These are phyloP conservation scores for Hanseniaspora uvarum DNA, from an alignment of 1,139 yeast genomes.

Conservation along the genomic window DNA sequence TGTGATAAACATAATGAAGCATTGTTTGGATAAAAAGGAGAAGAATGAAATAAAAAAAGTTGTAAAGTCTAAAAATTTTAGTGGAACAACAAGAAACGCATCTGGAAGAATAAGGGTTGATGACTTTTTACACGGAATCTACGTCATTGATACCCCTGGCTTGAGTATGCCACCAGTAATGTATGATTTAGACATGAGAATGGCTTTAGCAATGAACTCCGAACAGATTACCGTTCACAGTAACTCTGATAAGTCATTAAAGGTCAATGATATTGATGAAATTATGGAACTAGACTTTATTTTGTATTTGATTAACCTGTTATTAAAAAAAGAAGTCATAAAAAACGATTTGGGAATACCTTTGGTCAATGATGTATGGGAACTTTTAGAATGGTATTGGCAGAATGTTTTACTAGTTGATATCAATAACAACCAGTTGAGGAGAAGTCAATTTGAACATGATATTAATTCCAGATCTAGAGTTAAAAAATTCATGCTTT, in stretches of 20 bases:
- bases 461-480: constrained; percentile 1
- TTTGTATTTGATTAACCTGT: constrained; percentile 56
- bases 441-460: constrained; percentile 20
- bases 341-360: constrained; percentile 36
- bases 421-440: constrained; percentile 41
- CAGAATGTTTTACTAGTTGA: constrained; percentile 61
- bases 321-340: constrained; percentile 1
- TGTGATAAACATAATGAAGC: constrained; percentile 60
- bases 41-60: constrained; percentile 39
- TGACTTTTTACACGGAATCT: constrained; percentile 49
- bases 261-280: constrained; percentile 62
- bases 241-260: constrained; percentile 59
- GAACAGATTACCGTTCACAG: constrained; percentile 13
- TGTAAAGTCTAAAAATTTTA: constrained; percentile 76
- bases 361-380: constrained; percentile 28
- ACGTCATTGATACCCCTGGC: constrained; percentile 86
- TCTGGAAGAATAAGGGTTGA: constrained; percentile 64
- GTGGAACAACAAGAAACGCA: constrained; percentile 80
- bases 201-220: constrained; percentile 47
- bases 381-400: constrained; percentile 47
- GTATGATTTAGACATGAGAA: constrained; percentile 57
- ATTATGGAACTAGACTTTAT: constrained; percentile 79
- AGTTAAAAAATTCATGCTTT: neutral
- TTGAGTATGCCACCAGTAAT: constrained; percentile 68
- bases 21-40: constrained; percentile 1